phyloP scores from a whole-genome alignment of 2,329 filamentous ascomycete species.

The Cladophialophora exuberans region DNA sequence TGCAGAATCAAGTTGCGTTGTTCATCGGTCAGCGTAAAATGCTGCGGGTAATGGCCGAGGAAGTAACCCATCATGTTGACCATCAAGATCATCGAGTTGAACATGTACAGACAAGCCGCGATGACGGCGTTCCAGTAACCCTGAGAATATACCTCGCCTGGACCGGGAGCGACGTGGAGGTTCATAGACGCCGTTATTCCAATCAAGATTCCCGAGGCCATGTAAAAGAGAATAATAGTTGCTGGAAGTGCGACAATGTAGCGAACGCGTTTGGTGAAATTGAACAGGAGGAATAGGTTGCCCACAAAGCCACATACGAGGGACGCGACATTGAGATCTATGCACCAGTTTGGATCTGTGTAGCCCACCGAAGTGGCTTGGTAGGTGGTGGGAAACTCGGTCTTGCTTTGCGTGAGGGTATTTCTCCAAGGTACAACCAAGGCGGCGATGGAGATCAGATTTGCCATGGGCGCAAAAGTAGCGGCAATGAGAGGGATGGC shows the following conservation, averaged over 20 bases:
- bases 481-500: conserved; percentile 77
- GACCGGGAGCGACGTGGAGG: conserved; percentile 57
- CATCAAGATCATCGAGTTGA: conserved; percentile 75
- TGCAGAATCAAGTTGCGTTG: conserved; percentile 90
- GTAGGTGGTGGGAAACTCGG: conserved; percentile 50
- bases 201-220: conserved; percentile 66
- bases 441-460: conserved; percentile 83
- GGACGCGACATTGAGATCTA: conserved; percentile 75
- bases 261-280: conserved; percentile 79
- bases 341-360: conserved; percentile 73
- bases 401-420: conserved; percentile 43
- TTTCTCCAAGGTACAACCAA: conserved; percentile 78
- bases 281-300: conserved; percentile 81
- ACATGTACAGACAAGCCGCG: conserved; percentile 76
- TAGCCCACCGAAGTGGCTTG: conserved; percentile 56
- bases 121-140: conserved; percentile 87
- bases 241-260: conserved; percentile 82
- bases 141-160: conserved; percentile 68
- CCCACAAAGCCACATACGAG: conserved; percentile 75
- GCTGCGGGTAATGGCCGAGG: conserved; percentile 73
- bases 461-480: conserved; percentile 82
- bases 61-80: conserved; percentile 79
- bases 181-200: conserved; percentile 69
- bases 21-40: conserved; percentile 76
- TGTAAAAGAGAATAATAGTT: conserved; percentile 79